These are phyloP conservation scores for Santalum album DNA, from an alignment of 164 flowering plant species.

Conservation along the genomic window DNA sequence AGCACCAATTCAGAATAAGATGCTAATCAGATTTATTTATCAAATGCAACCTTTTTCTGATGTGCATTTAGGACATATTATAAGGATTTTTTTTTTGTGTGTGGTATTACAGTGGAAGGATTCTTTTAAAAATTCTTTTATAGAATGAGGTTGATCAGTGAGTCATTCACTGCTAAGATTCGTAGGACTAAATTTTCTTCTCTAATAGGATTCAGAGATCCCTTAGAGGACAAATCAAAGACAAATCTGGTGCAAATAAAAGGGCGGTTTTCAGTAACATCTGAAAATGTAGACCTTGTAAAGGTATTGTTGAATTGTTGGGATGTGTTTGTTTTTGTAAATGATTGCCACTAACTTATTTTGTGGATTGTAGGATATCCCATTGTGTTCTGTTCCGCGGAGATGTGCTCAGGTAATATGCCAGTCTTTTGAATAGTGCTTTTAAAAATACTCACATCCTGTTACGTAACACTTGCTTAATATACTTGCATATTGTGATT, in stretches of 20 bases:
- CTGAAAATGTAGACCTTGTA: conserved; percentile 82
- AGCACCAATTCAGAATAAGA: too few species aligned
- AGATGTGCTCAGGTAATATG: conserved; percentile 58
- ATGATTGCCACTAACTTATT: conserved; percentile 25
- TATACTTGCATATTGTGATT: conserved; percentile 11
- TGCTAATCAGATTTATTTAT: too few species aligned
- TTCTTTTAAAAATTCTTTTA: not conserved
- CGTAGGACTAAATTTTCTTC: not conserved
- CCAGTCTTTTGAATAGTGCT: conserved; percentile 5
- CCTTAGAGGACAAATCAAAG: conserved; percentile 84
- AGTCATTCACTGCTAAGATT: not conserved
- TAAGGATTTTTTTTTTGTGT: too few species aligned
- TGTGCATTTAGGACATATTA: too few species aligned
- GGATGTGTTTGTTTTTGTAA: conserved; percentile 9
- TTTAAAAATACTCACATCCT: not conserved
- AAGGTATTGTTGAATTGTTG: conserved; percentile 45
- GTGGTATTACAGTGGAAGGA: too few species aligned
- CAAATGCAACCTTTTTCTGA: too few species aligned
- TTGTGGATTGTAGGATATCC: conserved; percentile 54
- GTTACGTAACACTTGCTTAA: conserved; percentile 7
- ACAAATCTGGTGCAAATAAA: conserved; percentile 84
- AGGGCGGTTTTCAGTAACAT: conserved; percentile 98
- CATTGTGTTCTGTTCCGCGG: conserved; percentile 53
- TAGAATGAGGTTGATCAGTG: not conserved
- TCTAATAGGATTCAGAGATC: conserved; percentile 65